Conservation (phyloP, 768 basidiomycete genomes). For the Gelatoporia subvermispora region DNA sequence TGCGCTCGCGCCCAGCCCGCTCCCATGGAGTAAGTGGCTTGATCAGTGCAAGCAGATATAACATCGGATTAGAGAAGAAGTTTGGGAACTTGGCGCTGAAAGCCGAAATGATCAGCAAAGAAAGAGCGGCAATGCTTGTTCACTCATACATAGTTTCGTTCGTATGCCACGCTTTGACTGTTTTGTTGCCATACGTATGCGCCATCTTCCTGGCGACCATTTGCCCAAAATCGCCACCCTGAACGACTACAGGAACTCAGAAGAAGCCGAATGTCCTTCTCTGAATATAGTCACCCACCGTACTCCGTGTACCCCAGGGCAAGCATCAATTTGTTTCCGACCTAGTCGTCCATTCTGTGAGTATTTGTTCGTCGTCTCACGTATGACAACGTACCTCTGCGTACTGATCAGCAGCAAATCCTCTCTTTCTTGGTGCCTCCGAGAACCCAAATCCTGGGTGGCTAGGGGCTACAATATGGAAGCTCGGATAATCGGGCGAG, state of each 20-base stretch:
- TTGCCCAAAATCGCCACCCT: conserved; percentile 38
- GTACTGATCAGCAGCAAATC: conserved; percentile 19
- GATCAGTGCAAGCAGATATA: conserved; percentile 23
- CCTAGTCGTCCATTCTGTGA: conserved; percentile 1
- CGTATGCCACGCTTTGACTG: conserved; percentile 31
- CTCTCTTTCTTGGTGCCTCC: conserved; percentile 18
- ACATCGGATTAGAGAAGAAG: conserved; percentile 19
- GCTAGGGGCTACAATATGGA: conserved; percentile 25
- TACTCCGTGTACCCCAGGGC: conserved; percentile 23
- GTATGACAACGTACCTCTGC: conserved; percentile 16
- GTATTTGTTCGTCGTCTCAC: neutral
- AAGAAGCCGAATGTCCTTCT: neutral
- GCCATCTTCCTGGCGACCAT: neutral
- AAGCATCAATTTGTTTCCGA: conserved; percentile 27
- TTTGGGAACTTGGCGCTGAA: conserved; percentile 7
- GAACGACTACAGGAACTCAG: conserved; percentile 27
- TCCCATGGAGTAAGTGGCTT: conserved; percentile 32
- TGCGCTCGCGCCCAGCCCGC: conserved; percentile 28
- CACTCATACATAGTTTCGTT: conserved; percentile 27
- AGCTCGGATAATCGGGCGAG: conserved; percentile 17
- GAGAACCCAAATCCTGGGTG: conserved; percentile 27
- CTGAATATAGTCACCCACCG: conserved; percentile 9
- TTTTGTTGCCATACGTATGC: conserved; percentile 27
- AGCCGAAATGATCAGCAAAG: conserved; percentile 1
- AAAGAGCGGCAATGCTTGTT: neutral